Evolutionary conservation across 73 alveolate species (phyloP).

Genomic region (Effrenium voratum): DNA sequence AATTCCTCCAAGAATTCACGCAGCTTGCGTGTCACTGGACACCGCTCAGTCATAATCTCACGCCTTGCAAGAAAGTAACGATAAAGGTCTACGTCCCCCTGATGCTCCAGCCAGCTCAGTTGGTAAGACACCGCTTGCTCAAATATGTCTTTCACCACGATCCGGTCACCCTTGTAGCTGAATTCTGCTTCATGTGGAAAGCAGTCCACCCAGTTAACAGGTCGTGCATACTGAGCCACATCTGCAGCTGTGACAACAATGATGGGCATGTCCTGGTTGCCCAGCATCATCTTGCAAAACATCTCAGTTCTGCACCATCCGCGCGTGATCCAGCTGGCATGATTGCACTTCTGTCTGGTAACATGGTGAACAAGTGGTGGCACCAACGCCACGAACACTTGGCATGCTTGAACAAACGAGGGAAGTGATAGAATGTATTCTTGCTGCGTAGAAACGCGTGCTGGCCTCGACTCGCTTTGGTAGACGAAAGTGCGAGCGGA

Average conservation of each 20-base stretch:
- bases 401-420: constrained; percentile 53
- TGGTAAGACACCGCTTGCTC: constrained; percentile 46
- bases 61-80: constrained; percentile 43
- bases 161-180: not conserved
- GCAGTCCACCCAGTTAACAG: constrained; percentile 47
- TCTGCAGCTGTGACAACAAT: not conserved
- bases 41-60: not conserved
- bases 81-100: not conserved
- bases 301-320: constrained; percentile 76
- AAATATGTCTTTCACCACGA: constrained; percentile 24
- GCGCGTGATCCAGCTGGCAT: constrained; percentile 52
- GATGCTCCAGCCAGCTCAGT: constrained; percentile 34
- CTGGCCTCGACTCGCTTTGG: not conserved
- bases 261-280: constrained; percentile 51
- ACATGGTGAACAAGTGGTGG: constrained; percentile 51
- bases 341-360: constrained; percentile 10
- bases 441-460: not conserved
- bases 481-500: constrained; percentile 42
- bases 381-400: constrained; percentile 43
- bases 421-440: constrained; percentile 41
- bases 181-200: constrained; percentile 45
- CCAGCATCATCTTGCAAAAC: constrained; percentile 68
- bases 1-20: constrained; percentile 20
- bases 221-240: constrained; percentile 30
- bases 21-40: not conserved